Percentiles rank a stretch among this genome's conserved stretches.
These are phyloP conservation scores for Mucor circinelloides DNA, from an alignment of 371 early-diverging fungal genomes.

Conservation along the genomic window DNA sequence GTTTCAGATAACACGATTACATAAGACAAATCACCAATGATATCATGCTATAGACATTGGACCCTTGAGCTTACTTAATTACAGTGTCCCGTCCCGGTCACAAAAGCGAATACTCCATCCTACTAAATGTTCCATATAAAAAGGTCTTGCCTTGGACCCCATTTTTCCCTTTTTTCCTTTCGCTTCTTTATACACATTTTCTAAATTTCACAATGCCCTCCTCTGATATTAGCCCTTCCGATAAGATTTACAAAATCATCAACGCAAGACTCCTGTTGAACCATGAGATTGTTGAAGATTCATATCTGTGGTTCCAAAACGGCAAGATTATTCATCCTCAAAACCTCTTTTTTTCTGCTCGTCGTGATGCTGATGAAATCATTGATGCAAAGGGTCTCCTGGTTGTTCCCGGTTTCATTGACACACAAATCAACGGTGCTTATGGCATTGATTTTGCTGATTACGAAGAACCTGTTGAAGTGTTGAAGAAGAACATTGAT, in stretches of 20 bases:
- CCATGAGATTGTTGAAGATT: constrained; percentile 71
- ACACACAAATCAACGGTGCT: constrained; percentile 86
- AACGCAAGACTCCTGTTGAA: constrained; percentile 77
- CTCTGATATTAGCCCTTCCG: background rate
- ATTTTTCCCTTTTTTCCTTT: constrained; percentile 3
- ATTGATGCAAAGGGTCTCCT: constrained; percentile 78
- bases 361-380: constrained; percentile 67
- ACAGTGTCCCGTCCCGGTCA: constrained; percentile 7
- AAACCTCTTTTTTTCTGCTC: constrained; percentile 69
- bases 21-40: constrained; percentile 5
- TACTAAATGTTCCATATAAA: constrained; percentile 2
- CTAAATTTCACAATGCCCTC: constrained; percentile 2
- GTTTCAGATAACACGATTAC: constrained; percentile 2
- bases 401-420: constrained; percentile 82
- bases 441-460: constrained; percentile 86
- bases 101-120: background rate
- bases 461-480: constrained; percentile 43
- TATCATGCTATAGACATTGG: background rate
- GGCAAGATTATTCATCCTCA: constrained; percentile 82
- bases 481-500: constrained; percentile 54
- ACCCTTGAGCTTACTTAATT: constrained; percentile 16
- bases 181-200: background rate
- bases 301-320: constrained; percentile 75
- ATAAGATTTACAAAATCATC: constrained; percentile 74
- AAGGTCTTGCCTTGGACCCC: background rate